phyloP scores from a whole-genome alignment of 108 stramenopile genomes.

The Cyclotella choctawhatcheeana region DNA sequence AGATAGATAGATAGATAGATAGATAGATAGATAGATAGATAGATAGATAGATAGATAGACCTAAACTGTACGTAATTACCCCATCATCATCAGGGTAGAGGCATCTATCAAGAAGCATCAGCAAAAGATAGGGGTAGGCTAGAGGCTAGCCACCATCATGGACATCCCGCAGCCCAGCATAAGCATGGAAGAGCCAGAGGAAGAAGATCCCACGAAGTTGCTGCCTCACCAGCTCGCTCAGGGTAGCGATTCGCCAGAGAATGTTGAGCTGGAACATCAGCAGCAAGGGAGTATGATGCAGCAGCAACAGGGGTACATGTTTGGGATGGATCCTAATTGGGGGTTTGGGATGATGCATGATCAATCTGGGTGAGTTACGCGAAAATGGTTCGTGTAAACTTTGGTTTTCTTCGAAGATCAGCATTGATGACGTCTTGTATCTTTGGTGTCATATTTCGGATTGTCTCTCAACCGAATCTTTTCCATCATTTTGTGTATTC shows the following conservation, averaged over 20 bases:
- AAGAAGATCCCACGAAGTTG: conserved; percentile 12
- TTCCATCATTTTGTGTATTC: conserved; percentile 16
- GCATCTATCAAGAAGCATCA: no score
- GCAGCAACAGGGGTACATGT: conserved; percentile 41
- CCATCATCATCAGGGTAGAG: no score
- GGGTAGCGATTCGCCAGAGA: conserved; percentile 29
- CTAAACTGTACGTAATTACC: no score
- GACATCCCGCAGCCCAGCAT: not conserved
- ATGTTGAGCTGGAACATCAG: conserved; percentile 19
- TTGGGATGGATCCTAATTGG: conserved; percentile 57
- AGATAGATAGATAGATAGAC: no score
- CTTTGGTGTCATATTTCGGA: not conserved
- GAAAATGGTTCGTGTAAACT: no score
- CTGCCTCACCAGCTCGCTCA: not conserved
- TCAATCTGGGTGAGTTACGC: conserved; percentile 34
- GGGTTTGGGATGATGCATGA: conserved; percentile 49
- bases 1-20: no score
- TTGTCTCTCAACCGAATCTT: not conserved
- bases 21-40: no score
- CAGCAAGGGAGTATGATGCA: conserved; percentile 22
- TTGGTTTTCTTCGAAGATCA: not conserved
- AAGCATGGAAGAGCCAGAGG: conserved; percentile 32
- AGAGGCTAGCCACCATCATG: not conserved
- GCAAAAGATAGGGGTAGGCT: no score
- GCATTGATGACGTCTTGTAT: not conserved